Percentiles rank a stretch among this genome's conserved stretches.
These are phyloP conservation scores for Hemileia vastatrix DNA, from an alignment of 1,284 basidiomycete species.

Conservation along the genomic window DNA sequence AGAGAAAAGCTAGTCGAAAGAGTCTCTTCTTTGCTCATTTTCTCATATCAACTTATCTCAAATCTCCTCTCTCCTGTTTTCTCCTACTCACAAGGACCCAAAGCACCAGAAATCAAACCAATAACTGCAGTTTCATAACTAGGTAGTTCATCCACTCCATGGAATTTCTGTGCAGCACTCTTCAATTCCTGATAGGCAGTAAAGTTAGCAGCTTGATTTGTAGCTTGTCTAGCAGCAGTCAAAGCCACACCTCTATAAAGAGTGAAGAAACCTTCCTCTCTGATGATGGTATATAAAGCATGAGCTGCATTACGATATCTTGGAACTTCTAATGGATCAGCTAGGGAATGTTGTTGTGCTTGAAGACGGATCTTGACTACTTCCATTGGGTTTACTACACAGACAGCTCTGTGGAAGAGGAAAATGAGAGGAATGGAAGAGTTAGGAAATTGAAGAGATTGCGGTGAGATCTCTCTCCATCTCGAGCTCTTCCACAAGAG, in stretches of 20 bases:
- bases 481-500: too few relatives aligned
- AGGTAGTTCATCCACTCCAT: conserved; percentile 60
- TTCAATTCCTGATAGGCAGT: conserved; percentile 97
- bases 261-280: conserved; percentile 77
- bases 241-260: conserved; percentile 86
- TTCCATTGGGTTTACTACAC: conserved; percentile 97
- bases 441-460: too few relatives aligned
- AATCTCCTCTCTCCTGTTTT: too few relatives aligned
- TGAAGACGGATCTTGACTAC: conserved; percentile 98
- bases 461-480: too few relatives aligned
- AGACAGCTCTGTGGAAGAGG: too few relatives aligned
- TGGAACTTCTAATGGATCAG: conserved; percentile 85
- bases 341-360: conserved; percentile 93
- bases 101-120: conserved; percentile 88
- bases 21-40: too few relatives aligned
- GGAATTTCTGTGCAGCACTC: conserved; percentile 64
- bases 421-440: too few relatives aligned
- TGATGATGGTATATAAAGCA: conserved; percentile 86
- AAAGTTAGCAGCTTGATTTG: conserved; percentile 97
- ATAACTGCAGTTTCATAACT: conserved; percentile 90
- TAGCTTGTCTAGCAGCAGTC: conserved; percentile 89
- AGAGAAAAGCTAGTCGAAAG: too few relatives aligned
- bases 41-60: too few relatives aligned
- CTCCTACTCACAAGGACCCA: conserved; percentile 71
- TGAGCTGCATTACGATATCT: conserved; percentile 87